A percentile compares a stretch with the other conserved stretches of the same genome.
These are phyloP conservation scores for Coemansia sp. DNA, from an alignment of 192 early-diverging fungal genomes.

Conservation along the genomic window DNA sequence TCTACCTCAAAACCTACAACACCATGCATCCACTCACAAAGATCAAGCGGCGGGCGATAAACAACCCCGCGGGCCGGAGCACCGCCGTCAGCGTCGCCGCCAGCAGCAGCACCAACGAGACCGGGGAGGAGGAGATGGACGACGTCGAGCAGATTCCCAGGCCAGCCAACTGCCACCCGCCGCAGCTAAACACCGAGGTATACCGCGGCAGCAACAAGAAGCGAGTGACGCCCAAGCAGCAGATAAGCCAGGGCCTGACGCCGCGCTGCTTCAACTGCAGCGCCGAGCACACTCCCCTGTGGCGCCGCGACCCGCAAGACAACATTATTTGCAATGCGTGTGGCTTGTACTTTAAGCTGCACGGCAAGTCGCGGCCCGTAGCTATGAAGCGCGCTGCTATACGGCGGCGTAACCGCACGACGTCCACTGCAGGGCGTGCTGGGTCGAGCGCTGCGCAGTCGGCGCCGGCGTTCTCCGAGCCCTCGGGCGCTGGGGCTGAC, in stretches of 20 bases:
- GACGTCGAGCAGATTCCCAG: constrained; percentile 67
- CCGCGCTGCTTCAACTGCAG: constrained; percentile 79
- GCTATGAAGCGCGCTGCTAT: constrained; percentile 90
- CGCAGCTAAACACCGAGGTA: constrained; percentile 6
- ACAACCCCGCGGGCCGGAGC: constrained; percentile 5
- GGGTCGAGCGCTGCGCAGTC: neutral
- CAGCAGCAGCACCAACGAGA: constrained; percentile 45
- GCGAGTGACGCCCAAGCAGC: constrained; percentile 56
- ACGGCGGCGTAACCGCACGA: constrained; percentile 82
- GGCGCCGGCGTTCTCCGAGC: constrained; percentile 14
- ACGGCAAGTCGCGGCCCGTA: constrained; percentile 85
- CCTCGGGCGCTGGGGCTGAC: neutral
- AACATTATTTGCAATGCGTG: constrained; percentile 97
- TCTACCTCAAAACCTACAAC: constrained; percentile 58
- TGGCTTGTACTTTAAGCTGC: constrained; percentile 94
- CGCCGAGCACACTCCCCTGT: constrained; percentile 91
- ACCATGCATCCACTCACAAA: constrained; percentile 51
- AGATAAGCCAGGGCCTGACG: constrained; percentile 50
- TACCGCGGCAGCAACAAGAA: constrained; percentile 8
- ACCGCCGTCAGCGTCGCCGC: neutral
- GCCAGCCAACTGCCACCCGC: constrained; percentile 46
- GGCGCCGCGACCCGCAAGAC: constrained; percentile 91
- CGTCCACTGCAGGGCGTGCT: neutral
- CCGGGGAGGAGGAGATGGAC: constrained; percentile 58
- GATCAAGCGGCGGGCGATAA: constrained; percentile 46